Evolutionary conservation across 768 basidiomycete genomes (phyloP), one percentile per base, ranked within the genome.

Genomic region (Dioszegia aurantiaca): DNA sequence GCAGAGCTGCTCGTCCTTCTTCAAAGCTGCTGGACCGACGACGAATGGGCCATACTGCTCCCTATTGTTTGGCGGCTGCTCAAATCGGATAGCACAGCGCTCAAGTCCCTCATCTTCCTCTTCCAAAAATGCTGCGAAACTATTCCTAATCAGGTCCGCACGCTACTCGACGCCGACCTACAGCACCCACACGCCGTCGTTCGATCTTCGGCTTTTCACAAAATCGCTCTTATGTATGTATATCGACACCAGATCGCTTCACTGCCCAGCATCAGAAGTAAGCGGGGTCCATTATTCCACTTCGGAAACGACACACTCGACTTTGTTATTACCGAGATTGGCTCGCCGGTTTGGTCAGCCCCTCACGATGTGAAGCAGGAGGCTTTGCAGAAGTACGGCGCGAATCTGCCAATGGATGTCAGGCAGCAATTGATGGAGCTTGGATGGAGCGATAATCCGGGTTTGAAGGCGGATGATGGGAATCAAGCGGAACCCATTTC

Each of bases 401-500:
- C 30, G 11, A 60, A 55, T 11, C 53, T 72, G 12, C 68, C 68
- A 0, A 47, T 69, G 17, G 70, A 72, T 40, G 43, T 69, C 12
- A 30, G 70, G 24, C 70, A 72, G 31, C 57, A 64, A 9, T 55
- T 72, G 44, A 60, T 69, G 63, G 70, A 67, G 30, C 55, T 72
- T 4, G 70, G 70, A 11, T 72, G 70, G 70, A 65, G 60, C 45
- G 65, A 72, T 33, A 60, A 69, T 31, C 49, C 43, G 23, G 37
- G 23, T 2, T 39, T 53, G 51, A 37, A 40, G 16, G 37, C 24
- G 8, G 37, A 40, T 9, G 8, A 26, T 19, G 68, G 67, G 28
- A 55, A 51, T 56, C 59, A 62, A 21, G 36, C 54, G 21, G 47
- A 66, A 3, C 70, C 70, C 10, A 58, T 72, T 1, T 61, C 70